Evolutionary conservation across 768 basidiomycete genomes (phyloP).

Genomic region (Fibroporia radiculosa): DNA sequence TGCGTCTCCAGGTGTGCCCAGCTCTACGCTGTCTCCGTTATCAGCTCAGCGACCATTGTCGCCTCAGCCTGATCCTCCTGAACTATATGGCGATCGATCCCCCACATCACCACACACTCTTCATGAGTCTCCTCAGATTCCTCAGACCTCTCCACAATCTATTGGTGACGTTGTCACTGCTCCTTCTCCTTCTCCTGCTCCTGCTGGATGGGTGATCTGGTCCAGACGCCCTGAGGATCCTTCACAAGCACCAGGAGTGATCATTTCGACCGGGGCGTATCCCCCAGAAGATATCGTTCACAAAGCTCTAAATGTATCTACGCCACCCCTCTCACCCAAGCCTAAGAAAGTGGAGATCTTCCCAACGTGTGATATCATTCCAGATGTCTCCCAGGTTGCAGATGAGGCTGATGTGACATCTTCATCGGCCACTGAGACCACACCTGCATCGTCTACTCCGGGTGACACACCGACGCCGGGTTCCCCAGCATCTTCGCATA

Average conservation of each 20-base stretch:
- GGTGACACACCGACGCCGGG: constrained; percentile 39
- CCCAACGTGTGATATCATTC: neutral
- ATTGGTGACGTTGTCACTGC: constrained; percentile 10
- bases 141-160: neutral
- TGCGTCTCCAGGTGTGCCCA: neutral
- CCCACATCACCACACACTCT: neutral
- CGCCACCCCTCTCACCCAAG: constrained; percentile 33
- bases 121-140: neutral
- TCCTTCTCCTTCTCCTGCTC: constrained; percentile 4
- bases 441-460: constrained; percentile 41
- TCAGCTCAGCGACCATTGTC: neutral
- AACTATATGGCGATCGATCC: neutral
- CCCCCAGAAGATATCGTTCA: constrained; percentile 55
- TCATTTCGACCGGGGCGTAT: constrained; percentile 56
- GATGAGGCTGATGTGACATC: constrained; percentile 33
- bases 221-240: constrained; percentile 65
- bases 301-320: constrained; percentile 43
- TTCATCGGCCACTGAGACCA: constrained; percentile 41
- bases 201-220: constrained; percentile 54
- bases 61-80: neutral
- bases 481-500: constrained; percentile 54
- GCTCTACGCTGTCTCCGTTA: neutral
- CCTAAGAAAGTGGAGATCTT: neutral
- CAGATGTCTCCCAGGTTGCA: constrained; percentile 3
- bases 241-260: constrained; percentile 55